Evolutionary conservation across 192 early-diverging fungal species (phyloP).

Genomic region (Coemansia aciculifera): DNA sequence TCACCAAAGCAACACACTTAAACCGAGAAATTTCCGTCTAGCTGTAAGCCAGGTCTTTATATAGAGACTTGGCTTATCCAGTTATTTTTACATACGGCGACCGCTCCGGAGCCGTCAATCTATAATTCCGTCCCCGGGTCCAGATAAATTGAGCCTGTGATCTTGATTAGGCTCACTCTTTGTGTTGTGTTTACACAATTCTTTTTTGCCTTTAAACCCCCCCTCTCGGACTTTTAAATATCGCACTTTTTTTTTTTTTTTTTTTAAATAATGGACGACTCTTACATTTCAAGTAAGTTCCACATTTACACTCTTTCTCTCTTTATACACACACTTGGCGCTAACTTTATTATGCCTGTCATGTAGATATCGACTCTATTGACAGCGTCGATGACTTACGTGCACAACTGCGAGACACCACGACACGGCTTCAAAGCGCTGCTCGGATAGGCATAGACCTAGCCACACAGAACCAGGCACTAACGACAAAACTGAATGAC

Average conservation of each 20-base stretch:
- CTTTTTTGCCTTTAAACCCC: neutral
- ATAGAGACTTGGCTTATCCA: too few relatives aligned
- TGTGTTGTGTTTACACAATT: too few relatives aligned
- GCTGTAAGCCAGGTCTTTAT: neutral
- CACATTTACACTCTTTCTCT: neutral
- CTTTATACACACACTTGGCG: neutral
- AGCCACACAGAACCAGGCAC: slow-evolving; percentile 39
- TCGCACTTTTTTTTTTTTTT: too few relatives aligned
- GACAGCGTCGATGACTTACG: slow-evolving; percentile 33
- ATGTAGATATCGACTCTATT: slow-evolving; percentile 23
- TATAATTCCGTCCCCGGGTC: too few relatives aligned
- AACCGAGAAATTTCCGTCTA: neutral
- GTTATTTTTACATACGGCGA: neutral
- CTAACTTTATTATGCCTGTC: neutral
- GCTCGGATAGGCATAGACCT: slow-evolving; percentile 47
- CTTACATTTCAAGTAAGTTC: slow-evolving; percentile 6
- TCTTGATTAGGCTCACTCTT: neutral
- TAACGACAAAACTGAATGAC: slow-evolving; percentile 19
- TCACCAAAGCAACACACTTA: neutral
- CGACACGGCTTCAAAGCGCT: slow-evolving; percentile 32
- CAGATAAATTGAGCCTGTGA: neutral
- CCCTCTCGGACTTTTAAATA: neutral
- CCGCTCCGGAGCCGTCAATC: neutral
- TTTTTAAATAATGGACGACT: neutral
- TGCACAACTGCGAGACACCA: slow-evolving; percentile 35